Conservation (phyloP, 176 grass and related monocot species). For the Triticum dicoccoides region DNA sequence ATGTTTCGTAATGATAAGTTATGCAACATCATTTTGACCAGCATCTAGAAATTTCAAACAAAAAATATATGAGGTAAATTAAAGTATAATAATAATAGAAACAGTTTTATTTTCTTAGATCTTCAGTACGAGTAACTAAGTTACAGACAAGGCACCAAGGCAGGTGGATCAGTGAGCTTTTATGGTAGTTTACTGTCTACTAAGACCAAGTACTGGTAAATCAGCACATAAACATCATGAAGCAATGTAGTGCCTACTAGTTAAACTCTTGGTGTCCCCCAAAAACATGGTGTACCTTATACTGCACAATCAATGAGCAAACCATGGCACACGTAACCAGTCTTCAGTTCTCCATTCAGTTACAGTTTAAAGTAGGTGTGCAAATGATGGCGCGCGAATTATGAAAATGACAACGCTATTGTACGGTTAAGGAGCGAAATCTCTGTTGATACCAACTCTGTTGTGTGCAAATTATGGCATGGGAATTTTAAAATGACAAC, state of each 20-base stretch:
- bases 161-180: background rate
- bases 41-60: background rate
- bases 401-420: background rate
- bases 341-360: background rate
- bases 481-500: background rate
- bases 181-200: background rate
- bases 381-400: background rate
- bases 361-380: background rate
- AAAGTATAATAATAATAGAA: background rate
- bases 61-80: background rate
- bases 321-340: background rate
- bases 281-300: constrained; percentile 2
- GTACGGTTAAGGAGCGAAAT: background rate
- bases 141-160: background rate
- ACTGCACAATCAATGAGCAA: constrained; percentile 8
- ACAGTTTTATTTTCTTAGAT: background rate
- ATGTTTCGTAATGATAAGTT: background rate
- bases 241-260: background rate
- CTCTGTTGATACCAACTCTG: background rate
- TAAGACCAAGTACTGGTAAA: background rate
- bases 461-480: background rate
- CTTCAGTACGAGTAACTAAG: background rate
- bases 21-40: background rate
- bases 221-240: constrained; percentile 5
- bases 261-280: background rate